These are phyloP conservation scores for Starmerella riodocensis DNA, from an alignment of 805 yeast genomes.

Conservation along the genomic window DNA sequence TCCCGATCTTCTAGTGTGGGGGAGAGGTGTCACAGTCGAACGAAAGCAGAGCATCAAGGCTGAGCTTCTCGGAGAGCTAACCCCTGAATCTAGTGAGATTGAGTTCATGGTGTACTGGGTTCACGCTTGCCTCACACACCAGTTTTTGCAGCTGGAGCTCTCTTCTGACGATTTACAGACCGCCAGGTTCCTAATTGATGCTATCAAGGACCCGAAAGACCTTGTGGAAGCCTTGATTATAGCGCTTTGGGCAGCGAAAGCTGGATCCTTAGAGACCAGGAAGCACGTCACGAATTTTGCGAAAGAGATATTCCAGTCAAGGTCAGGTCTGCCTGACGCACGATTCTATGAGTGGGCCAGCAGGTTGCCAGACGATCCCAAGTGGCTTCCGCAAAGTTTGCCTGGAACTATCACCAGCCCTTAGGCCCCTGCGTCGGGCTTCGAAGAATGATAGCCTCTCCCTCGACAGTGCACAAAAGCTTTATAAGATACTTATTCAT, in stretches of 20 bases:
- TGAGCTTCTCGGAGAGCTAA: background rate
- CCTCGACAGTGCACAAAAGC: background rate
- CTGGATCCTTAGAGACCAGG: conserved; percentile 22
- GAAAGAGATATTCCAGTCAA: background rate
- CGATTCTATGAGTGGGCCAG: conserved; percentile 1
- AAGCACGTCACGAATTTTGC: conserved; percentile 16
- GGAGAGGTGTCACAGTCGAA: conserved; percentile 49
- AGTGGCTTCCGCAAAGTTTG: conserved; percentile 4
- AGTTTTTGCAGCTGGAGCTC: conserved; percentile 1
- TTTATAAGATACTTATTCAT: background rate
- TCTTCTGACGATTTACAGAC: conserved; percentile 3
- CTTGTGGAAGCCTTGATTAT: conserved; percentile 38
- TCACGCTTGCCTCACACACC: conserved; percentile 11
- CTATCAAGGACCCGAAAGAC: conserved; percentile 2
- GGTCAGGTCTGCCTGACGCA: background rate
- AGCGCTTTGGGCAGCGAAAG: conserved; percentile 45
- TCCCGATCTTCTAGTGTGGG: conserved; percentile 39
- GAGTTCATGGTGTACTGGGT: conserved; percentile 6
- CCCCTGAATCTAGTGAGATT: background rate
- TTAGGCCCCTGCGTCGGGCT: too few species aligned
- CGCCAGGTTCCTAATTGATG: conserved; percentile 7
- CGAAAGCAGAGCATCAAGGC: conserved; percentile 37
- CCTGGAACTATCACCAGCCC: too few species aligned
- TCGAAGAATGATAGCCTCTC: background rate
- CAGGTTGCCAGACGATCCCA: conserved; percentile 2